Base-by-base conservation (phyloP, 2,329 filamentous ascomycete genomes). In the Claviceps arundinis region DNA sequence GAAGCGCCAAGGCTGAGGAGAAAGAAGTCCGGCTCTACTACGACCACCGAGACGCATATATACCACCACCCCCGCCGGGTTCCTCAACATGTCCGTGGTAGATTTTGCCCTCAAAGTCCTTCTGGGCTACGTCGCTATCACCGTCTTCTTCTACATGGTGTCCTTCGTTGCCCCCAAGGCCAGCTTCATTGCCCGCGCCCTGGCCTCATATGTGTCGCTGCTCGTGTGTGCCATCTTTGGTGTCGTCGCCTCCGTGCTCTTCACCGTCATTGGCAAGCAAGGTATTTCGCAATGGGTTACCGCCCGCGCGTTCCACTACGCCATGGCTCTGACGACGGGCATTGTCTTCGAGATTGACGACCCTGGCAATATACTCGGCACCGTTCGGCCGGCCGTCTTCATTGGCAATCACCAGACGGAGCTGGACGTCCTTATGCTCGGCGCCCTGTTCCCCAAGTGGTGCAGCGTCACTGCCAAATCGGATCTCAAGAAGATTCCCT, bases 381-480 rank as follows among this genome's bases (percentile, higher is more conserved):
- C 74, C 9, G 74, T 74, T 30, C 80, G 91, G 50, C 93, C 93
- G 1, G 90, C 88, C 53, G 86, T 98, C 53, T 90, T 98, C 63
- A 76, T 98, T 59, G 87, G 86, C 42, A 97, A 97, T 70, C 93
- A 98, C 72, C 93, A 98, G 76, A 89, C 87, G 22, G 93, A 97
- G 71, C 80, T 98, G 59, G 93, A 98, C 65, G 87, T 98, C 42
- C 77, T 95, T 54, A 86, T 96, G 81, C 78, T 98, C 30, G 93
- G 89, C 56, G 74, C 77, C 68, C 81, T 95, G 62, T 97, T 96
- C 70, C 93, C 93, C 47, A 83, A 81, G 62, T 89, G 94, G 75
- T 95, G 87, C 74, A 89, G 84, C 62, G 86, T 98, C 54, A 96
- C 91, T 24, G 90, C 91, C 47, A 98, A 98, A 77, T 83, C 83